phyloP scores from a whole-genome alignment of 2,329 filamentous ascomycete species.

The Talaromyces verruculosus region DNA sequence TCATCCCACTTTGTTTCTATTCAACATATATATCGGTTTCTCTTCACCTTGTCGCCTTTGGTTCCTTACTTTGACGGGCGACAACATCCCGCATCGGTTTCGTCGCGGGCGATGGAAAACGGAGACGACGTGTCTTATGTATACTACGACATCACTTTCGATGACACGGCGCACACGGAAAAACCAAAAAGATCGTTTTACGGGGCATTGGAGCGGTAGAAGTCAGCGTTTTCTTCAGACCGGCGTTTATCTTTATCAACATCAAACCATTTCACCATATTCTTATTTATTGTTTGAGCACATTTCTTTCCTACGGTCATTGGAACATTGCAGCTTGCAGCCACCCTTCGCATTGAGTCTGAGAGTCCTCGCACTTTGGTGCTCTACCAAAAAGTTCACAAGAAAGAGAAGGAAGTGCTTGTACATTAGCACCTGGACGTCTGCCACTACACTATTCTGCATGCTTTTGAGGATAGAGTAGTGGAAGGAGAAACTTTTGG shows the following conservation, averaged over 20 bases:
- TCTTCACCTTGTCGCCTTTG: slow-evolving; percentile 9
- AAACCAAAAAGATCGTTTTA: slow-evolving; percentile 21
- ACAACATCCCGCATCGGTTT: slow-evolving; percentile 17
- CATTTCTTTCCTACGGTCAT: slow-evolving; percentile 17
- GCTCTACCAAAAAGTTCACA: slow-evolving; percentile 4
- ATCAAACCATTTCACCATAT: slow-evolving; percentile 4
- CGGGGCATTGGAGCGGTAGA: slow-evolving; percentile 21
- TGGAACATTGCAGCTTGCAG: slow-evolving; percentile 22
- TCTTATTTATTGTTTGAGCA: slow-evolving; percentile 14
- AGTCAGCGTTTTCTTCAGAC: slow-evolving; percentile 16
- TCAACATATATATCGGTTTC: slow-evolving; percentile 8
- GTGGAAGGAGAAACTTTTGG: slow-evolving; percentile 24
- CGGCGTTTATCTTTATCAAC: slow-evolving; percentile 22
- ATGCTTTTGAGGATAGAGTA: slow-evolving; percentile 5
- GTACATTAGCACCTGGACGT: slow-evolving; percentile 22
- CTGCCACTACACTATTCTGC: slow-evolving; percentile 22
- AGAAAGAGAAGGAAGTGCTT: slow-evolving; percentile 22
- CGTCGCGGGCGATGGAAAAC: slow-evolving; percentile 21
- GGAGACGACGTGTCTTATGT: slow-evolving; percentile 22
- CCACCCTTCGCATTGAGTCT: slow-evolving; percentile 14
- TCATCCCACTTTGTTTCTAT: slow-evolving; percentile 3
- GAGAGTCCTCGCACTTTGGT: slow-evolving; percentile 17
- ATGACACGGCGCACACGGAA: slow-evolving; percentile 21
- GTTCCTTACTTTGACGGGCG: slow-evolving; percentile 3
- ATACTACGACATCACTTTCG: slow-evolving; percentile 22